A percentile compares a stretch with the other conserved stretches of the same genome.
phyloP scores from a whole-genome alignment of 768 basidiomycete genomes.

The Amanita molliuscula region DNA sequence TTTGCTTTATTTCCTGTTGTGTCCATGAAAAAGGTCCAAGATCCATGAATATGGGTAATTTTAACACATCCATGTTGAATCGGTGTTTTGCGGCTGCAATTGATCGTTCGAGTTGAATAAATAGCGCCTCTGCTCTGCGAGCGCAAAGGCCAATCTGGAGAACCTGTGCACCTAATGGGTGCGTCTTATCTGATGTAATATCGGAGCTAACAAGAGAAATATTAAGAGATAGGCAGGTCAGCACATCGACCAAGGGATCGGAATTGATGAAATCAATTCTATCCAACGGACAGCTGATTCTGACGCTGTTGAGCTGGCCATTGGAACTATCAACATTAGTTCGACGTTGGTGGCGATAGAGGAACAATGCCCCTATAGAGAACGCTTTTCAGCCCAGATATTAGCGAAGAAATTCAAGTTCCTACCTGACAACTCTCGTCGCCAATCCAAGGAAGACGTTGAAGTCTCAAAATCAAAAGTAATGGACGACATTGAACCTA shows the following conservation, averaged over 20 bases:
- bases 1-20: constrained; percentile 10
- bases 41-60: constrained; percentile 26
- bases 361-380: constrained; percentile 30
- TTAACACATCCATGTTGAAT: constrained; percentile 6
- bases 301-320: constrained; percentile 24
- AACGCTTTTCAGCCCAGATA: neutral
- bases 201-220: constrained; percentile 15
- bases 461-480: constrained; percentile 46
- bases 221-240: constrained; percentile 16
- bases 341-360: constrained; percentile 32
- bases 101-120: constrained; percentile 17
- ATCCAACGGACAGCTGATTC: constrained; percentile 35
- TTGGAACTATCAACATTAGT: constrained; percentile 19
- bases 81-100: constrained; percentile 20
- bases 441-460: constrained; percentile 42
- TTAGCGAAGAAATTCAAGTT: neutral
- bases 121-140: constrained; percentile 14
- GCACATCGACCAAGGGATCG: constrained; percentile 16
- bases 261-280: constrained; percentile 20
- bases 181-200: constrained; percentile 11
- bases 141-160: constrained; percentile 23
- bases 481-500: constrained; percentile 20
- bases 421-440: constrained; percentile 34
- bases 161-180: constrained; percentile 14
- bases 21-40: constrained; percentile 29